Evolutionary conservation across 176 grass and related monocot species (phyloP).

Genomic region (Triticum dicoccoides): DNA sequence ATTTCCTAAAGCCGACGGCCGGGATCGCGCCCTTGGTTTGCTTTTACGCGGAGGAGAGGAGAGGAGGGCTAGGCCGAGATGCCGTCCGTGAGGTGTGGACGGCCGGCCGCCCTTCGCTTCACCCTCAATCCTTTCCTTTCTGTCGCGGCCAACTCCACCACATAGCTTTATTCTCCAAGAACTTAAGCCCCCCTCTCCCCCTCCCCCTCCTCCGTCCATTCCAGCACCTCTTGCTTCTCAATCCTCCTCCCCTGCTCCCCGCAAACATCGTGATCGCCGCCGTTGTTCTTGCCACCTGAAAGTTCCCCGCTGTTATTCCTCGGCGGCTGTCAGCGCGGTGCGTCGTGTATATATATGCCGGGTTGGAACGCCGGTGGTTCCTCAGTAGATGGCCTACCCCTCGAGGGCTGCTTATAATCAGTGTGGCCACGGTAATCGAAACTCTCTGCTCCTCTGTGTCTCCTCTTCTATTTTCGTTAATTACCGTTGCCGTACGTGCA

Average conservation of each 20-base stretch:
- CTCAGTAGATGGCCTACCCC: slow-evolving; percentile 39
- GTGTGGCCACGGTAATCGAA: slow-evolving; percentile 7
- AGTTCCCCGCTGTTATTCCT: slow-evolving; percentile 21
- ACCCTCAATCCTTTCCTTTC: slow-evolving; percentile 67
- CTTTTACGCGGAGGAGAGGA: slow-evolving; percentile 35
- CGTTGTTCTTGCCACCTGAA: slow-evolving; percentile 11
- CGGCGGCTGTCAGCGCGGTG: background rate
- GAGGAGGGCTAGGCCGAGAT: slow-evolving; percentile 25
- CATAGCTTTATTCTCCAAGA: slow-evolving; percentile 52
- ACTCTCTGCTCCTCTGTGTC: background rate
- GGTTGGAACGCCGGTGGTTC: background rate
- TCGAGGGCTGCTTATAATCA: background rate
- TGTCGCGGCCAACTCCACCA: slow-evolving; percentile 42
- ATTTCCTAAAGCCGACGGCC: slow-evolving; percentile 11
- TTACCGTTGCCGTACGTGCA: background rate
- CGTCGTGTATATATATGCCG: slow-evolving; percentile 26
- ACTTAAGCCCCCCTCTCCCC: background rate
- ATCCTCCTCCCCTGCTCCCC: slow-evolving; percentile 1
- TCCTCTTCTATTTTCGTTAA: background rate
- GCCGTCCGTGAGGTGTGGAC: slow-evolving; percentile 48
- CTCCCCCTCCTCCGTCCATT: slow-evolving; percentile 30
- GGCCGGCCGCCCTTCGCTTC: slow-evolving; percentile 39
- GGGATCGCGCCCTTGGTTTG: slow-evolving; percentile 28
- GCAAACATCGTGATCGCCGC: slow-evolving; percentile 32
- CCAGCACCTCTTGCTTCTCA: background rate